These are phyloP conservation scores for Candida caryicola DNA, from an alignment of 805 yeast genomes.

Conservation along the genomic window DNA sequence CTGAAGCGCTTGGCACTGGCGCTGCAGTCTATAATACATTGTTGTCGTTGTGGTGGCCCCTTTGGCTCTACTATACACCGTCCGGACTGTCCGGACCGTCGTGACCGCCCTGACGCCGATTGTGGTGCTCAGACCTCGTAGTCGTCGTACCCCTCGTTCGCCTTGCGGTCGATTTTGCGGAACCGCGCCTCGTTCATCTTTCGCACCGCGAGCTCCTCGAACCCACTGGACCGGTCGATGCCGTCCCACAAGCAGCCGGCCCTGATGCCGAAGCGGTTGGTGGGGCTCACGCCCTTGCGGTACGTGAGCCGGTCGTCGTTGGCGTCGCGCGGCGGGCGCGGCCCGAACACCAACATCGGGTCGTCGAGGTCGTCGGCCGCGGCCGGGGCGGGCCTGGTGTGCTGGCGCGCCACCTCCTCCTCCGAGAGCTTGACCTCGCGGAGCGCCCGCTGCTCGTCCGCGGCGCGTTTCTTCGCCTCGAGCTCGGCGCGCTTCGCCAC, in stretches of 20 bases:
- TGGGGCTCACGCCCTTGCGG: slow-evolving; percentile 47
- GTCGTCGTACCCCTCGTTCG: slow-evolving; percentile 10
- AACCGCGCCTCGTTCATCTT: slow-evolving; percentile 28
- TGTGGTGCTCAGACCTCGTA: not conserved
- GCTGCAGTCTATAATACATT: no score
- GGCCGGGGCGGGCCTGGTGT: slow-evolving; percentile 18
- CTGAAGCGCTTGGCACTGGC: no score
- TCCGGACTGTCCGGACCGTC: no score
- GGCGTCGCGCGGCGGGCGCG: slow-evolving; percentile 16
- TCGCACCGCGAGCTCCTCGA: slow-evolving; percentile 62
- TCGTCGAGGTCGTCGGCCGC: slow-evolving; percentile 43
- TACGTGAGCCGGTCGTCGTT: slow-evolving; percentile 29
- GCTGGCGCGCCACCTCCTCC: slow-evolving; percentile 35
- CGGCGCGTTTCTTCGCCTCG: slow-evolving; percentile 19
- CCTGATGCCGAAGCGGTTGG: slow-evolving; percentile 68
- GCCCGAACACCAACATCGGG: slow-evolving; percentile 54
- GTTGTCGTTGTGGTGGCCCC: no score
- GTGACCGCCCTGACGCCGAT: no score
- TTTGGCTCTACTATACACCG: no score
- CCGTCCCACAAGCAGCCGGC: slow-evolving; percentile 95
- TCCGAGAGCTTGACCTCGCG: slow-evolving; percentile 23
- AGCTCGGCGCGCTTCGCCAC: slow-evolving; percentile 22
- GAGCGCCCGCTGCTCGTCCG: slow-evolving; percentile 13
- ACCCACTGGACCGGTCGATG: slow-evolving; percentile 84
- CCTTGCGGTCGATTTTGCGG: slow-evolving; percentile 8